phyloP scores from a whole-genome alignment of 169 alveolate species.

The Plasmodium gaboni region DNA sequence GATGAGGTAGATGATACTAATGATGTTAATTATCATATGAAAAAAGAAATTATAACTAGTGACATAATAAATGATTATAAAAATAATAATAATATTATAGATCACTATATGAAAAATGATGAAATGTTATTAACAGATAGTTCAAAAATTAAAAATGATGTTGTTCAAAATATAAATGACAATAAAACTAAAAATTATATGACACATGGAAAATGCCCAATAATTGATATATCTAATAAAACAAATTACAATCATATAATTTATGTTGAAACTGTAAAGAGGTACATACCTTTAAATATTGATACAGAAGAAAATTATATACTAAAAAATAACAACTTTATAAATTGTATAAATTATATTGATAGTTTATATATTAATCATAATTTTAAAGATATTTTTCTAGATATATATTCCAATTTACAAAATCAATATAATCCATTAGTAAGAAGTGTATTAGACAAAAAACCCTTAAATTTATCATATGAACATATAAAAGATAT shows the following conservation, averaged over 20 bases:
- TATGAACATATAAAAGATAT: constrained; percentile 8
- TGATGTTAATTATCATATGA: neutral
- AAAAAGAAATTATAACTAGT: neutral
- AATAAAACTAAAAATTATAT: too few relatives aligned
- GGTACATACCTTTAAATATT: neutral
- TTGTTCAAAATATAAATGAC: too few relatives aligned
- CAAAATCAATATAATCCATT: constrained; percentile 26
- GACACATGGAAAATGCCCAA: too few relatives aligned
- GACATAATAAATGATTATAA: neutral
- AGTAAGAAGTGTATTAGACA: neutral
- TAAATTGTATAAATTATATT: constrained; percentile 8
- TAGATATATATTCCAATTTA: constrained; percentile 15
- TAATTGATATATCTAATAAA: neutral
- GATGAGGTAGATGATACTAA: constrained; percentile 9
- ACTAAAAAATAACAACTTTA: constrained; percentile 3
- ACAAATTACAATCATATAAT: neutral
- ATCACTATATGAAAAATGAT: neutral
- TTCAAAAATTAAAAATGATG: too few relatives aligned
- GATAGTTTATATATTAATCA: constrained; percentile 27
- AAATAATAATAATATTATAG: neutral
- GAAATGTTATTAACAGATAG: neutral
- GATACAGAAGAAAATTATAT: constrained; percentile 16
- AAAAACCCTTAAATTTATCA: constrained; percentile 6
- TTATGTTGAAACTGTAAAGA: constrained; percentile 1
- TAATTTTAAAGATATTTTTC: constrained; percentile 24